Percentiles rank a stretch among this genome's conserved stretches.
Evolutionary conservation across 768 basidiomycete genomes (phyloP).

Genomic region (Mrakia blollopis): DNA sequence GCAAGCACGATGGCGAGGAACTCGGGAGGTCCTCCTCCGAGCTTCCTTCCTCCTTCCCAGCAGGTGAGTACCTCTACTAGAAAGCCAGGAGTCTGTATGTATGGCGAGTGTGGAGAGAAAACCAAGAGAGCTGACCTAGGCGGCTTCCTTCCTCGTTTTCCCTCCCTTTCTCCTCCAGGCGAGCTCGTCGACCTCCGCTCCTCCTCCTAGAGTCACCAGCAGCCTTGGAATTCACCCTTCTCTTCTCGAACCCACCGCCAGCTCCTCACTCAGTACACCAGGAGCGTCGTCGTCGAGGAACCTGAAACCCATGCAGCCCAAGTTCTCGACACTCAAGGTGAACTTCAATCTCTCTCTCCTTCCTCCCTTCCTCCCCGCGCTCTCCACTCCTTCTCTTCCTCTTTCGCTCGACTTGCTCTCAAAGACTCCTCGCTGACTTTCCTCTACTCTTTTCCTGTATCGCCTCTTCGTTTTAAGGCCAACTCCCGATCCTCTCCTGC

Average conservation of each 20-base stretch:
- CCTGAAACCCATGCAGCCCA: constrained; percentile 87
- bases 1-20: constrained; percentile 51
- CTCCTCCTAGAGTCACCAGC: constrained; percentile 49
- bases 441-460: not conserved
- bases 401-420: constrained; percentile 28
- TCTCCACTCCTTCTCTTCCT: not conserved
- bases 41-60: constrained; percentile 12
- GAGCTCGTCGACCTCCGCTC: constrained; percentile 37
- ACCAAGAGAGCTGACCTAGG: constrained; percentile 1
- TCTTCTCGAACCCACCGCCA: constrained; percentile 61
- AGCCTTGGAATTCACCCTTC: constrained; percentile 89
- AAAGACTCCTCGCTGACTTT: not conserved
- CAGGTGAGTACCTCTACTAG: not conserved
- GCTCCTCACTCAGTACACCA: constrained; percentile 51
- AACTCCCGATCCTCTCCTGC: constrained; percentile 65
- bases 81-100: not conserved
- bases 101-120: not conserved
- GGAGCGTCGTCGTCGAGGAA: constrained; percentile 77
- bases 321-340: constrained; percentile 92
- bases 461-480: constrained; percentile 48
- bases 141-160: not conserved
- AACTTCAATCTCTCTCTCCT: constrained; percentile 31
- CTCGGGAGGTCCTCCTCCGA: constrained; percentile 53
- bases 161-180: constrained; percentile 21
- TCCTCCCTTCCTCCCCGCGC: too few species aligned